phyloP scores from a whole-genome alignment of 2,329 filamentous ascomycete genomes.

The Aschersonia sp. region DNA sequence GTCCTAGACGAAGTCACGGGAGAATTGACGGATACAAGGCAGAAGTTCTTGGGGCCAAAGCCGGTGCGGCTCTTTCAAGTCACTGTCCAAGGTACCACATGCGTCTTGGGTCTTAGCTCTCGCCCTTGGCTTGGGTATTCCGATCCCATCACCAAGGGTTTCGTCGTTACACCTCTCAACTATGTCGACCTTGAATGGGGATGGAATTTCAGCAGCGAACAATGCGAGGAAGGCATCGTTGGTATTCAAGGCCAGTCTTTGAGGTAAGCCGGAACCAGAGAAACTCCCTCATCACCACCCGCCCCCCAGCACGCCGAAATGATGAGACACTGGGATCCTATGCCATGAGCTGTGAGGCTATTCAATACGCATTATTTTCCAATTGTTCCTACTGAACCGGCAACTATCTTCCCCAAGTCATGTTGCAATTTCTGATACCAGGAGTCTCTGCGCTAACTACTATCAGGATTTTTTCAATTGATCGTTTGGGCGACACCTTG shows the following conservation, averaged over 20 bases:
- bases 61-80: constrained; percentile 83
- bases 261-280: constrained; percentile 40
- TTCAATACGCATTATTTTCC: constrained; percentile 39
- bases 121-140: constrained; percentile 94
- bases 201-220: constrained; percentile 92
- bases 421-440: not conserved
- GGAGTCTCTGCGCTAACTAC: constrained; percentile 2
- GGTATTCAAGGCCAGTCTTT: constrained; percentile 82
- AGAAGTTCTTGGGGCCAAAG: constrained; percentile 85
- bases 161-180: constrained; percentile 83
- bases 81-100: constrained; percentile 70
- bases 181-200: constrained; percentile 83
- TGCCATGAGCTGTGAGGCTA: constrained; percentile 38
- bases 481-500: constrained; percentile 72
- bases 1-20: constrained; percentile 92
- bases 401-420: not conserved
- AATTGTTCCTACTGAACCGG: constrained; percentile 96
- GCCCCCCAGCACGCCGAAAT: constrained; percentile 29
- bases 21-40: constrained; percentile 85
- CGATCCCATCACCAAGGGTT: constrained; percentile 71
- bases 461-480: constrained; percentile 72
- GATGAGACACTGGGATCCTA: constrained; percentile 53
- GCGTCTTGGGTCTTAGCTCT: constrained; percentile 80
- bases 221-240: constrained; percentile 87
- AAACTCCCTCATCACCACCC: constrained; percentile 13